A percentile compares a stretch with the other conserved stretches of the same genome.
Conservation (phyloP, 2,329 filamentous ascomycete genomes). For the Aspergillus niger region DNA sequence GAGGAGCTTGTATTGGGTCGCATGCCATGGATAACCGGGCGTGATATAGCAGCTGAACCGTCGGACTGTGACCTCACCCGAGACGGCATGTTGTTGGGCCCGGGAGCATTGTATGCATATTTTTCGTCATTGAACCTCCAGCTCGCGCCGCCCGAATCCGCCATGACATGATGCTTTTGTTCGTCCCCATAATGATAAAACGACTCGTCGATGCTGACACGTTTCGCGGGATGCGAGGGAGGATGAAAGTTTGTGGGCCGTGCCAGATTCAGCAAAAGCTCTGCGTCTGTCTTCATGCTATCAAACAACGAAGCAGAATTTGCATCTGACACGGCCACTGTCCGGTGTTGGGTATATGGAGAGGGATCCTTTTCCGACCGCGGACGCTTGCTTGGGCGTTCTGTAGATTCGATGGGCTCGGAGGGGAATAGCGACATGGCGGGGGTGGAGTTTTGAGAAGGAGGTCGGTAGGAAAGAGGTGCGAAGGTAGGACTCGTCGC, state of each 20-base stretch:
- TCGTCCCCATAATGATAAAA: constrained; percentile 27
- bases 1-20: constrained; percentile 44
- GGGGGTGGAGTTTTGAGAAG: constrained; percentile 29
- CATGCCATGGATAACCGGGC: constrained; percentile 38
- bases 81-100: constrained; percentile 30
- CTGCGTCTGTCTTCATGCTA: constrained; percentile 51
- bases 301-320: constrained; percentile 37
- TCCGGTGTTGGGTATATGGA: constrained; percentile 37
- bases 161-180: constrained; percentile 24
- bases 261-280: constrained; percentile 50
- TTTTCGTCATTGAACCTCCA: constrained; percentile 22
- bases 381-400: constrained; percentile 61
- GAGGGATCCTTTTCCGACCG: constrained; percentile 59
- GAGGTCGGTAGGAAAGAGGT: constrained; percentile 35
- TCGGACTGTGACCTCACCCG: constrained; percentile 47
- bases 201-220: constrained; percentile 37
- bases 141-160: constrained; percentile 23
- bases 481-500: constrained; percentile 51
- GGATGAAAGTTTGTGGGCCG: constrained; percentile 40
- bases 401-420: constrained; percentile 32
- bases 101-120: constrained; percentile 14
- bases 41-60: constrained; percentile 42
- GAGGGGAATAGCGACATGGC: constrained; percentile 32
- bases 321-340: constrained; percentile 29
- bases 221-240: constrained; percentile 26